These are phyloP conservation scores for Asterophora parasitica DNA, from an alignment of 768 basidiomycete species.

Conservation along the genomic window DNA sequence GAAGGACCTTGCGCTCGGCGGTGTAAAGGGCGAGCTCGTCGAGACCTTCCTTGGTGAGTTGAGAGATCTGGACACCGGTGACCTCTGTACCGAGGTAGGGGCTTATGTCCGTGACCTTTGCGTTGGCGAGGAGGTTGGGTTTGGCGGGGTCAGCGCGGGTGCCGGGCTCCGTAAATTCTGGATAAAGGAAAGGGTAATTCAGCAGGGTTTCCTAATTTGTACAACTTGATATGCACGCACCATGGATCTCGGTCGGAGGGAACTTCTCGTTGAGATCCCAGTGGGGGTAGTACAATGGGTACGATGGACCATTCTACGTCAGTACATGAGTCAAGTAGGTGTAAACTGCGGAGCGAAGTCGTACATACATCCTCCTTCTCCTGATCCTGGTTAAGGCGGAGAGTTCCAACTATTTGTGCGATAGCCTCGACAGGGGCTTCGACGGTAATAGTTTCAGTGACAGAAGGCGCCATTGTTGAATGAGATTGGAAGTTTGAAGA, in stretches of 20 bases:
- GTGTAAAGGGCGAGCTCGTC: constrained; percentile 49
- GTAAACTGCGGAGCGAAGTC: not conserved
- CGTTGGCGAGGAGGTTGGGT: constrained; percentile 43
- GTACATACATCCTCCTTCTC: not conserved
- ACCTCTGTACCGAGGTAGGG: constrained; percentile 52
- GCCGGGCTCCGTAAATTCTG: constrained; percentile 32
- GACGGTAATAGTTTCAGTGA: constrained; percentile 3
- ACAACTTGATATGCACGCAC: constrained; percentile 20
- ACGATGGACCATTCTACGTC: constrained; percentile 30
- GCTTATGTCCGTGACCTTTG: constrained; percentile 35
- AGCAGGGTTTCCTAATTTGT: not conserved
- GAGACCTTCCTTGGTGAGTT: constrained; percentile 46
- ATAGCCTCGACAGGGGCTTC: not conserved
- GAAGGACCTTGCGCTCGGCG: constrained; percentile 48
- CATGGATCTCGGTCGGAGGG: constrained; percentile 42
- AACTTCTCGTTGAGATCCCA: constrained; percentile 46
- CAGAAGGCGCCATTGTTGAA: constrained; percentile 1
- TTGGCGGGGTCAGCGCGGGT: constrained; percentile 45
- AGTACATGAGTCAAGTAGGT: not conserved
- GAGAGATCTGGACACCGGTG: constrained; percentile 46
- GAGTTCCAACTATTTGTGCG: too few relatives aligned
- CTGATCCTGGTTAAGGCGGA: not conserved
- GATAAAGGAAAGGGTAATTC: not conserved
- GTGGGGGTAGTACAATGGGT: constrained; percentile 46
- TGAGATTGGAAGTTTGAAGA: not conserved